A percentile compares a stretch with the other conserved stretches of the same genome.
These are phyloP conservation scores for Rhodotorula sp. DNA, from an alignment of 1,284 basidiomycete genomes.

Conservation along the genomic window DNA sequence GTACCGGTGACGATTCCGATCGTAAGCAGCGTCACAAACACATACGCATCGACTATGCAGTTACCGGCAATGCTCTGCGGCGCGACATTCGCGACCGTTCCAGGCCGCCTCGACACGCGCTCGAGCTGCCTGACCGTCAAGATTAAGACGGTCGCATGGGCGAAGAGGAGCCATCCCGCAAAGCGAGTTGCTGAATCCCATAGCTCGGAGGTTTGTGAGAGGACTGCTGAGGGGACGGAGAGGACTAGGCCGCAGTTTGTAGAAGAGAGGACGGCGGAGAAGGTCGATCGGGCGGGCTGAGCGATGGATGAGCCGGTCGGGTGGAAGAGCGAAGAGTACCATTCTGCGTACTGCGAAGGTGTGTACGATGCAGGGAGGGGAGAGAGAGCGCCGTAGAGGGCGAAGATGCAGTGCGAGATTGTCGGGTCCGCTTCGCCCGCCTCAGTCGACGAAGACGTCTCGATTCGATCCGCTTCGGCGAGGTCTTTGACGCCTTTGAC, in stretches of 20 bases:
- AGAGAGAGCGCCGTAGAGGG: conserved; percentile 46
- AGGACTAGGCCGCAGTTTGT: conserved; percentile 48
- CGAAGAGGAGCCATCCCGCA: conserved; percentile 42
- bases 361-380: conserved; percentile 38
- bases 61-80: conserved; percentile 13
- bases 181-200: conserved; percentile 45
- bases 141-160: conserved; percentile 42
- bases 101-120: conserved; percentile 22
- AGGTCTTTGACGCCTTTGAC: conserved; percentile 24
- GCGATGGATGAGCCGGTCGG: conserved; percentile 45
- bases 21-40: conserved; percentile 41
- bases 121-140: conserved; percentile 49
- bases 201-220: conserved; percentile 37
- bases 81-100: conserved; percentile 41
- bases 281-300: conserved; percentile 32
- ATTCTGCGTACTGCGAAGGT: conserved; percentile 38
- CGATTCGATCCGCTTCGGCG: neutral
- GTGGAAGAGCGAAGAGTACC: conserved; percentile 43
- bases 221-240: conserved; percentile 16
- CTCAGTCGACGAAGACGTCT: neutral
- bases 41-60: conserved; percentile 44
- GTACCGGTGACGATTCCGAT: conserved; percentile 38
- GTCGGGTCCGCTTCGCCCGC: neutral
- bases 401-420: conserved; percentile 44
- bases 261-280: conserved; percentile 45